Base-by-base conservation (phyloP, 306 rosid genomes). In the Gillenia trifoliata region DNA sequence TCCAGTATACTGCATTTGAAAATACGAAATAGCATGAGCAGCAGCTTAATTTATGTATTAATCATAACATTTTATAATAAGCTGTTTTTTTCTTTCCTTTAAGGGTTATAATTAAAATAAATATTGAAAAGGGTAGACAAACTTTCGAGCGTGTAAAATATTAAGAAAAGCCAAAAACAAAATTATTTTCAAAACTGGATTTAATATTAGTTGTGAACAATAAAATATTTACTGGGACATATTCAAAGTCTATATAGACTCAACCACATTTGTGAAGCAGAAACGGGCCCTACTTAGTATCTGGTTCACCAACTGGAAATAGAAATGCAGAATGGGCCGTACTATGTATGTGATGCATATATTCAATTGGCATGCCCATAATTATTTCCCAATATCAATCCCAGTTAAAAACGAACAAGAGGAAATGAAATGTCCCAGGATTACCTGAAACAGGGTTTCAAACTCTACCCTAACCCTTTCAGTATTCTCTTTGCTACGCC, bases 401-500 rank as follows among this genome's bases (percentile, higher is more conserved):
- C 28, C 64, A 75, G 26, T 49, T 38, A 38, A 66, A 15, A 15
- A 33, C 3, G 17, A 29, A 29, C 66, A 28, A 20, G 3, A 74
- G 19, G 62, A 56, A 59, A 55, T 40, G 60, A 34, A 33, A 63
- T 3, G 28, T 3, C 31, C 50, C 47, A 29, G 34, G 23, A 66
- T 68, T 81, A 92, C 99, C 99, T 92, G 97, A 77, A 94, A 94
- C 76, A 94, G 83, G 60, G 95, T 88, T 87, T 85, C 96, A 80
- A 92, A 94, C 80, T 92, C 93, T 1, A 73, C 28, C 23, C 85
- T 85, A 4, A 90, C 92, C 68, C 29, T 66, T 82, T 83, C 93
- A 41, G 90, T 83, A 80, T 82, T 87, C 87, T 90, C 99, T 83
- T 88, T 94, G 75, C 90, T 88, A 65, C 90, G 97, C 97, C 99